phyloP scores from a whole-genome alignment of 495 filamentous ascomycete genomes.

The Daldinia childiae region DNA sequence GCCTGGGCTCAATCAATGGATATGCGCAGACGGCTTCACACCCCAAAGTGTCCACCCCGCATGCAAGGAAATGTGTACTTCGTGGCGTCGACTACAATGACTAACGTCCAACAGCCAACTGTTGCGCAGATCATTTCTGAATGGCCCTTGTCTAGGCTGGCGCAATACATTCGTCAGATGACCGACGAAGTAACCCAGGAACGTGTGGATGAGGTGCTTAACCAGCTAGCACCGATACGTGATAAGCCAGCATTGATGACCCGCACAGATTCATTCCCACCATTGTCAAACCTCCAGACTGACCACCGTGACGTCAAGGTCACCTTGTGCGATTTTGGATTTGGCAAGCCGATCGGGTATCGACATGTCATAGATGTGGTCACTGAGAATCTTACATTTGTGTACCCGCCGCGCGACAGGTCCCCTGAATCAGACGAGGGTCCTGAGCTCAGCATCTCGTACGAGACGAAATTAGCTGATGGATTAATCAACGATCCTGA shows the following conservation, averaged over 20 bases:
- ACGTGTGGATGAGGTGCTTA: constrained; percentile 45
- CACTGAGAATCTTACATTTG: background rate
- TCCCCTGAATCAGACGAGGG: constrained; percentile 10
- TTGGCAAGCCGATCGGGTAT: background rate
- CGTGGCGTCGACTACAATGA: constrained; percentile 35
- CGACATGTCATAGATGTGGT: constrained; percentile 5
- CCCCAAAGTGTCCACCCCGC: constrained; percentile 42
- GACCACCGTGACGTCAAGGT: constrained; percentile 7
- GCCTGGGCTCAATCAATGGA: constrained; percentile 52
- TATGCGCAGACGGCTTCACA: constrained; percentile 52
- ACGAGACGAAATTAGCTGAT: background rate
- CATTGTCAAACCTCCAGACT: constrained; percentile 3
- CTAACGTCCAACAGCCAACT: constrained; percentile 32
- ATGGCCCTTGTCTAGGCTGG: constrained; percentile 49
- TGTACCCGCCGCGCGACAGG: constrained; percentile 2
- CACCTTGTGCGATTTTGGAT: constrained; percentile 1
- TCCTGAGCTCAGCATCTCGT: background rate
- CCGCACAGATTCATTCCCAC: background rate
- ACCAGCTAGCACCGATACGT: constrained; percentile 47
- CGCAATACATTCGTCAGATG: constrained; percentile 50
- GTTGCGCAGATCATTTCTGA: constrained; percentile 50
- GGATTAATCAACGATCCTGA: background rate
- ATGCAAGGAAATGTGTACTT: constrained; percentile 53
- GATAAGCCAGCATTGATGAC: constrained; percentile 44
- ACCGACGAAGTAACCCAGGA: constrained; percentile 53